Evolutionary conservation across 768 basidiomycete species (phyloP).

Genomic region (Cystobasidium onofrii): DNA sequence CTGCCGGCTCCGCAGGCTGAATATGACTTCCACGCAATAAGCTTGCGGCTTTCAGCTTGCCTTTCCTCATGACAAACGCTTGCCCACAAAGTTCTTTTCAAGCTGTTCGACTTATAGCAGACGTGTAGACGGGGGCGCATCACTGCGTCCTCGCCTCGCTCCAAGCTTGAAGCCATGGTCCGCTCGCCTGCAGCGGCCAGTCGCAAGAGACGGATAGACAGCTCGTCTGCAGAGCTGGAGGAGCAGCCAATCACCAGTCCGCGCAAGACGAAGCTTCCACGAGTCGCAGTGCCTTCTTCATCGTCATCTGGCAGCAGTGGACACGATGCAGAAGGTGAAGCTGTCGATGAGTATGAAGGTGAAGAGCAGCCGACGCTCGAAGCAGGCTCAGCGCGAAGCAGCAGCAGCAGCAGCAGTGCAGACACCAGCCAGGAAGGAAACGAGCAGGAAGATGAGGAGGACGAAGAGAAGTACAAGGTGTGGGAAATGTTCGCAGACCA

Average conservation of each 20-base stretch:
- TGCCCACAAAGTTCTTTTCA: background rate
- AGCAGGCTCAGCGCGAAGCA: background rate
- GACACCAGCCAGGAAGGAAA: constrained; percentile 34
- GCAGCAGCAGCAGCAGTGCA: background rate
- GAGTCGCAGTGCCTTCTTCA: background rate
- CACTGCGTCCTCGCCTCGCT: background rate
- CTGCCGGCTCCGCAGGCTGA: too few species aligned
- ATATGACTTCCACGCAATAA: too few species aligned
- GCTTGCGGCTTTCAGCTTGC: background rate
- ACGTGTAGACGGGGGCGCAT: background rate
- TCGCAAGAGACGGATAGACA: background rate
- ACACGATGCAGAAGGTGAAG: background rate
- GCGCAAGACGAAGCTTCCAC: background rate
- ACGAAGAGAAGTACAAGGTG: constrained; percentile 64
- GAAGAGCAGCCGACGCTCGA: background rate
- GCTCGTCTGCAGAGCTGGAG: background rate
- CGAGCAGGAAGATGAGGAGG: constrained; percentile 46
- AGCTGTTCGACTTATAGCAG: background rate
- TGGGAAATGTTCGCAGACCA: constrained; percentile 54
- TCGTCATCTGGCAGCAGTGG: background rate
- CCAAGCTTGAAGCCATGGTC: background rate
- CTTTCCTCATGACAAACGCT: too few species aligned
- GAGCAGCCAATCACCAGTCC: background rate
- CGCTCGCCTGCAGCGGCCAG: background rate
- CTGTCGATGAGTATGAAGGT: constrained; percentile 1